Evolutionary conservation across 345 rosid genomes (phyloP).

Genomic region (Capsella bursapastoris): DNA sequence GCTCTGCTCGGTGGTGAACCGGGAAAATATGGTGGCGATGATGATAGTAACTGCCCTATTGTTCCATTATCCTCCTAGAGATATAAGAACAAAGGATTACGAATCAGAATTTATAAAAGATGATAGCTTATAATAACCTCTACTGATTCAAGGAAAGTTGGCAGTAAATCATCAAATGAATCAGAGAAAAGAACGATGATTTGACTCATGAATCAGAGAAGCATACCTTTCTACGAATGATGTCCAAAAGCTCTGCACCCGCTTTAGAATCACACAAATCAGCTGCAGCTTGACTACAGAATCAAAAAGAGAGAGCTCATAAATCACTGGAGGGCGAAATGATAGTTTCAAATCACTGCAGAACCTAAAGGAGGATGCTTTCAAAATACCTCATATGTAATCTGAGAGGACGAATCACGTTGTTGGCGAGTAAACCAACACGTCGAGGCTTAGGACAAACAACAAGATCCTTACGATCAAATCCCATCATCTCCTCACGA

Average conservation of each 20-base stretch:
- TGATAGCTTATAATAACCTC: neutral
- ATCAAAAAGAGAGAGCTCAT: neutral
- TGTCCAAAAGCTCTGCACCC: conserved; percentile 80
- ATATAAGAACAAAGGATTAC: neutral
- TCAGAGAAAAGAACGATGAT: neutral
- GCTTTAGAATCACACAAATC: conserved; percentile 67
- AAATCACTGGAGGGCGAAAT: neutral
- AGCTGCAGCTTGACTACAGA: conserved; percentile 59
- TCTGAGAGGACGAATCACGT: conserved; percentile 56
- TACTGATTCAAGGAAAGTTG: neutral
- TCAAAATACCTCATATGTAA: conserved; percentile 59
- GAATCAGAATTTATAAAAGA: neutral
- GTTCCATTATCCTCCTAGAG: conserved; percentile 66
- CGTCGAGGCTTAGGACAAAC: conserved; percentile 94
- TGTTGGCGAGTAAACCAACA: conserved; percentile 57
- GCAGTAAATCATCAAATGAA: neutral
- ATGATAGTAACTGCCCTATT: conserved; percentile 49
- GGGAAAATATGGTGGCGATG: conserved; percentile 69
- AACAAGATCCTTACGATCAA: conserved; percentile 61
- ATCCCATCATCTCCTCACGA: conserved; percentile 63
- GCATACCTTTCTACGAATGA: conserved; percentile 76
- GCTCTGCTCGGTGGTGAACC: conserved; percentile 97
- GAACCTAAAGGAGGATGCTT: conserved; percentile 13
- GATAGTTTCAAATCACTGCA: neutral
- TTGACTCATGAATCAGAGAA: neutral